Percentiles rank a stretch among this genome's conserved stretches.
These are phyloP conservation scores for Suhomyces sp. DNA, from an alignment of 805 yeast genomes.

Conservation along the genomic window DNA sequence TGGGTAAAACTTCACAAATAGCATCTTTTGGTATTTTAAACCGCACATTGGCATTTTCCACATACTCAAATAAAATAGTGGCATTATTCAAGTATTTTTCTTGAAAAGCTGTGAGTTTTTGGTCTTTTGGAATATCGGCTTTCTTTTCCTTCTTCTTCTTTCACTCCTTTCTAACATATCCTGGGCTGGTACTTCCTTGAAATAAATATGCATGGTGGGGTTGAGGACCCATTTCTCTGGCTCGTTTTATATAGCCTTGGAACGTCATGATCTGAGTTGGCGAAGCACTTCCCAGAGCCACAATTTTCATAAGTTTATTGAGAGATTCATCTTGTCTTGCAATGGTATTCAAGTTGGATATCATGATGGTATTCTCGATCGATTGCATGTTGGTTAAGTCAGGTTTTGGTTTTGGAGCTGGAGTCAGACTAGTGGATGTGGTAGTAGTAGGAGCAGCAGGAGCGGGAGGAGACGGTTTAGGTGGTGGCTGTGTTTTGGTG, in stretches of 20 bases:
- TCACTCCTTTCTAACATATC: constrained; percentile 7
- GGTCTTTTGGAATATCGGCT: constrained; percentile 38
- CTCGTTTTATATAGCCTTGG: constrained; percentile 76
- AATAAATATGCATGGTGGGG: constrained; percentile 37
- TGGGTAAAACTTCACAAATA: constrained; percentile 55
- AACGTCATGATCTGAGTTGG: constrained; percentile 71
- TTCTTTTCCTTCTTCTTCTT: constrained; percentile 8
- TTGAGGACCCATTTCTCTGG: constrained; percentile 69
- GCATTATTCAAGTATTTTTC: constrained; percentile 67
- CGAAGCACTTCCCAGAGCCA: constrained; percentile 79
- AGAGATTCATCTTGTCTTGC: constrained; percentile 71
- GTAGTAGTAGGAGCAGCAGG: not conserved
- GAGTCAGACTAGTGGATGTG: too few relatives aligned
- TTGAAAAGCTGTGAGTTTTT: constrained; percentile 71
- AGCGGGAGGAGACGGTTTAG: not conserved
- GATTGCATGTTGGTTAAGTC: constrained; percentile 44
- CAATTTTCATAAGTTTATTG: constrained; percentile 73
- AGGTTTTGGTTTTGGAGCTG: not conserved
- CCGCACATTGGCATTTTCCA: constrained; percentile 73
- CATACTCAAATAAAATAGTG: constrained; percentile 78
- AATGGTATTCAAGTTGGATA: constrained; percentile 76
- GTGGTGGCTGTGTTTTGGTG: not conserved
- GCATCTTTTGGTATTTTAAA: constrained; percentile 75
- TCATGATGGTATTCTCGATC: constrained; percentile 74
- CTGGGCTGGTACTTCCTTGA: constrained; percentile 2